Evolutionary conservation across 1,139 yeast species (phyloP), one percentile per base, ranked within the genome.

Genomic region (Zygosaccharomyces pseudobailii): DNA sequence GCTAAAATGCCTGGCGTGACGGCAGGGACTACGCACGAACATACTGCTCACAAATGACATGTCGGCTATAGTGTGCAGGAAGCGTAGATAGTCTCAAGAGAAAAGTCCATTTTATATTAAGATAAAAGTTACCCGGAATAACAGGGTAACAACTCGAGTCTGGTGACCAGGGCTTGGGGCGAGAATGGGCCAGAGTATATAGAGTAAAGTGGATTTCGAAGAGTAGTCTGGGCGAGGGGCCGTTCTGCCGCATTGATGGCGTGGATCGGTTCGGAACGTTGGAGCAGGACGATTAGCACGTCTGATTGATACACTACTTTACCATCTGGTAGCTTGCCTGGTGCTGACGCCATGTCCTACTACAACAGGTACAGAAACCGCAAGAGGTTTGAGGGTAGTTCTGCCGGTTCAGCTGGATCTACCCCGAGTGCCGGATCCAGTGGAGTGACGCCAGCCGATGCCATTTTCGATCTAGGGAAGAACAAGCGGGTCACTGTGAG

Each of bases 401-500:
- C 46, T 3, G 45, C 43, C 13, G 34, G 44, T 6, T 42, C 49
- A 19, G 42, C 55, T 22, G 60, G 57, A 7, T 17, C 41, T 7
- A 37, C 48, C 30, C 23, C 37, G 19, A 30, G 35, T 17, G 34
- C 36, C 31, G 39, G 46, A 5, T 36, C 34, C 24, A 40, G 45
- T 30, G 45, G 49, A 6, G 35, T 53, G 32, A 51, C 53, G 24
- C 50, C 55, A 2, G 55, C 62, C 9, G 67, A 64, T 51, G 65
- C 64, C 3, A 55, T 63, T 5, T 66, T 66, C 49, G 69, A 80
- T 75, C 68, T 82, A 32, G 94, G 88, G 44, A 74, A 73, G 59
- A 84, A 79, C 66, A 86, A 86, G 61, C 78, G 80, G 50, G 83
- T 86, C 34, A 79, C 87, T 0, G 87, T 88, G 23, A 75, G 88